Percentiles rank a stretch among this genome's conserved stretches.
Evolutionary conservation across 768 basidiomycete genomes (phyloP).

Genomic region (Agaricus bisporus): DNA sequence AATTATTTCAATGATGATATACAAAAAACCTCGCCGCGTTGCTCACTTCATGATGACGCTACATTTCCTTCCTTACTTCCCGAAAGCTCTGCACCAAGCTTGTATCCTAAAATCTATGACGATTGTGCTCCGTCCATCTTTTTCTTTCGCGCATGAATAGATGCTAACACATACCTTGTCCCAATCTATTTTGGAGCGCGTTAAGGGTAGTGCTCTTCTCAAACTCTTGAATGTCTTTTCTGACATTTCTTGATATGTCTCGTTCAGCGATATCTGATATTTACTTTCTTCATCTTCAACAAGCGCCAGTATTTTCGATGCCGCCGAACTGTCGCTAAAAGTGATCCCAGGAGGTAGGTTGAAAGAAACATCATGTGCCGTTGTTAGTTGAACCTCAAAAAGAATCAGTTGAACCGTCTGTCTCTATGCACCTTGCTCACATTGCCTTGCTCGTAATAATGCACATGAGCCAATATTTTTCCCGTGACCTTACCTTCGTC

Average conservation of each 20-base stretch:
- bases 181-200: conserved; percentile 94
- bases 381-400: conserved; percentile 81
- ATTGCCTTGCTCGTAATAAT: conserved; percentile 98
- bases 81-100: conserved; percentile 70
- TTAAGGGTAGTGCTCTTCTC: conserved; percentile 85
- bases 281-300: conserved; percentile 75
- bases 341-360: conserved; percentile 53
- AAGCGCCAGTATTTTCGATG: conserved; percentile 73
- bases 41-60: background rate
- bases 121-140: background rate
- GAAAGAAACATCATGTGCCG: conserved; percentile 63
- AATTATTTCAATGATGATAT: background rate
- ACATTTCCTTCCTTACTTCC: conserved; percentile 40
- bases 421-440: conserved; percentile 32
- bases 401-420: background rate
- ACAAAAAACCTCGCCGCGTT: too few relatives aligned
- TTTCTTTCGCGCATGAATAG: background rate
- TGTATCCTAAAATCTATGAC: conserved; percentile 48
- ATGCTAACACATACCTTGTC: conserved; percentile 55
- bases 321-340: conserved; percentile 44
- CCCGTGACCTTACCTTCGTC: conserved; percentile 60
- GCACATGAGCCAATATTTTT: conserved; percentile 75
- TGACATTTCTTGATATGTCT: conserved; percentile 82
- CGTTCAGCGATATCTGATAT: conserved; percentile 76
- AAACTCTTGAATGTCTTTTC: conserved; percentile 93